phyloP scores from a whole-genome alignment of 2,329 filamentous ascomycete species.

The Microdochium trichocladiopsis region DNA sequence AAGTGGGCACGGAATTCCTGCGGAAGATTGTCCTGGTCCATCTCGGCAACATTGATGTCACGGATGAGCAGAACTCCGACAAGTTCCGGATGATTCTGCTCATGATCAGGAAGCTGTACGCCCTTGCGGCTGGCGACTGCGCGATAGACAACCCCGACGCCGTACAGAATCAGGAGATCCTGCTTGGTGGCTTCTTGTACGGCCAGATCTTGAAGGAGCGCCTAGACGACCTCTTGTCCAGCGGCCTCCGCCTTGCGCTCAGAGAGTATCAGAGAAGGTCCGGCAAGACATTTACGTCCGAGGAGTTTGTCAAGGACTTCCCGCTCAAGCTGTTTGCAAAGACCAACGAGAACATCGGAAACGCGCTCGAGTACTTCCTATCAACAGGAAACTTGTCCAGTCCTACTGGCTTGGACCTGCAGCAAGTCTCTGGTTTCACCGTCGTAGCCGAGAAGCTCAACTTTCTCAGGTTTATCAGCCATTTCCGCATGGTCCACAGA shows the following conservation, averaged over 20 bases:
- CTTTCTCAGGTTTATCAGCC: slow-evolving; percentile 95
- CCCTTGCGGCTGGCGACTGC: slow-evolving; percentile 87
- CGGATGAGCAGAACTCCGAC: slow-evolving; percentile 75
- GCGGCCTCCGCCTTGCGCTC: slow-evolving; percentile 41
- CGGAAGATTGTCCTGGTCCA: slow-evolving; percentile 87
- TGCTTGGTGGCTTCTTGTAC: slow-evolving; percentile 89
- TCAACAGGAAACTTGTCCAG: slow-evolving; percentile 92
- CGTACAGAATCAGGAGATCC: slow-evolving; percentile 89
- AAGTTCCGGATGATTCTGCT: slow-evolving; percentile 93
- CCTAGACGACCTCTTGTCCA: slow-evolving; percentile 76
- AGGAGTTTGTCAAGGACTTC: slow-evolving; percentile 75
- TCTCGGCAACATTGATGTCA: slow-evolving; percentile 78
- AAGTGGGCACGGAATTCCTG: slow-evolving; percentile 86
- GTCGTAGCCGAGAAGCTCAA: slow-evolving; percentile 99
- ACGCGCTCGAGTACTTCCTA: slow-evolving; percentile 86
- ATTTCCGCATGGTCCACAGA: slow-evolving; percentile 98
- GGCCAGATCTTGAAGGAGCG: slow-evolving; percentile 94
- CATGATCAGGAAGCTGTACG: slow-evolving; percentile 94
- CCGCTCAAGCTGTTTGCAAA: slow-evolving; percentile 68
- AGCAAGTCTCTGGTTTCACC: slow-evolving; percentile 90
- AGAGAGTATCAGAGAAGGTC: slow-evolving; percentile 50
- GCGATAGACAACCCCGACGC: slow-evolving; percentile 94
- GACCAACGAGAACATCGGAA: slow-evolving; percentile 83
- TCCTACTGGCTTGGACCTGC: slow-evolving; percentile 85
- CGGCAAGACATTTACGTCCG: slow-evolving; percentile 67